Conservation (phyloP, 441 rosid genomes). For the Pelargonium citronellum region DNA sequence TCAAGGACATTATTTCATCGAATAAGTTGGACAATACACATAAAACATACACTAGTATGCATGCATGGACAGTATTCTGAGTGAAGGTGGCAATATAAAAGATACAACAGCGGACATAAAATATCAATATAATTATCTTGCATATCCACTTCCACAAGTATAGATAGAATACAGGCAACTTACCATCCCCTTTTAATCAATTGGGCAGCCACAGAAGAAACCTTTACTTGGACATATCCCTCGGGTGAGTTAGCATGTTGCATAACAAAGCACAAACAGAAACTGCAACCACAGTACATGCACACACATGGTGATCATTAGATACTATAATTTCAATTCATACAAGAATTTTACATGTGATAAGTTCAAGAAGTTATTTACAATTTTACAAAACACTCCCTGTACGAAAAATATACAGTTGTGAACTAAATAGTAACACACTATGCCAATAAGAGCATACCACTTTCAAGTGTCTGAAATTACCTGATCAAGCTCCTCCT, state of each 20-base stretch:
- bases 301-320: constrained; percentile 3
- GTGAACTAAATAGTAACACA: background rate
- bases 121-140: background rate
- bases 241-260: constrained; percentile 78
- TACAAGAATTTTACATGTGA: constrained; percentile 1
- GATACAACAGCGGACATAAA: too few relatives aligned
- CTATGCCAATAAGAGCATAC: background rate
- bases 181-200: constrained; percentile 98
- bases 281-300: constrained; percentile 48
- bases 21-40: too few relatives aligned
- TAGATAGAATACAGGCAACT: constrained; percentile 24
- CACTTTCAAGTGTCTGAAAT: background rate
- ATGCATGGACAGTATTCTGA: background rate
- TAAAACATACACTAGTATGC: background rate
- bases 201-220: constrained; percentile 95
- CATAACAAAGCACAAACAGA: constrained; percentile 71
- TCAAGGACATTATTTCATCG: too few relatives aligned
- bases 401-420: background rate
- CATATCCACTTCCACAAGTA: constrained; percentile 12
- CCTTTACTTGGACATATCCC: constrained; percentile 81
- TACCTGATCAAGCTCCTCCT: constrained; percentile 76
- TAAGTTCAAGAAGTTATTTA: constrained; percentile 1
- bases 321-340: background rate
- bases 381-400: background rate
- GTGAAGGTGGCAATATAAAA: background rate